Percentiles rank a stretch among this genome's conserved stretches.
phyloP scores from a whole-genome alignment of 306 rosid genomes.

The Alnus rubra region DNA sequence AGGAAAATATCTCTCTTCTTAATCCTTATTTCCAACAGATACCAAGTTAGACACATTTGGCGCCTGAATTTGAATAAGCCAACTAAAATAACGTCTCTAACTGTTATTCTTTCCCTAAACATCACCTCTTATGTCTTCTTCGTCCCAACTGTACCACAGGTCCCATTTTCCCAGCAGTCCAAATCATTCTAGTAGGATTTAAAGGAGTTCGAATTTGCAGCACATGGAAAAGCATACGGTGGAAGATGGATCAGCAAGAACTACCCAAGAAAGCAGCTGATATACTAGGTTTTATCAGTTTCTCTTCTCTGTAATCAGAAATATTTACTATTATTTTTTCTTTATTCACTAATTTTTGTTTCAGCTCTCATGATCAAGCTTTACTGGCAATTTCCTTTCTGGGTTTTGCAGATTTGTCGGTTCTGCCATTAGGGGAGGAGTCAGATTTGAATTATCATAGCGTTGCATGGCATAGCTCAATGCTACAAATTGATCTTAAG shows the following conservation, averaged over 20 bases:
- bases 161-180: slow-evolving; percentile 41
- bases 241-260: slow-evolving; percentile 45
- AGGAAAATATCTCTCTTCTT: slow-evolving; percentile 9
- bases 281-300: slow-evolving; percentile 29
- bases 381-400: slow-evolving; percentile 1
- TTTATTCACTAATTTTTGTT: neutral
- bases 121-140: slow-evolving; percentile 41
- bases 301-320: neutral
- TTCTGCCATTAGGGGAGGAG: slow-evolving; percentile 12
- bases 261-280: slow-evolving; percentile 29
- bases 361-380: neutral
- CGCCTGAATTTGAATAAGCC: slow-evolving; percentile 48
- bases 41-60: slow-evolving; percentile 45
- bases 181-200: slow-evolving; percentile 40
- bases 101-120: slow-evolving; percentile 34
- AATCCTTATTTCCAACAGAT: slow-evolving; percentile 5
- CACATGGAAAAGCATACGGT: slow-evolving; percentile 14
- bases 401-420: slow-evolving; percentile 40
- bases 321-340: neutral
- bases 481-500: slow-evolving; percentile 18
- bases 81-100: slow-evolving; percentile 46
- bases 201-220: slow-evolving; percentile 21
- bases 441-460: slow-evolving; percentile 14
- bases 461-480: slow-evolving; percentile 34
- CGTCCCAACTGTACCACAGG: slow-evolving; percentile 43